Evolutionary conservation across 2,329 filamentous ascomycete genomes (phyloP).

Genomic region (Monosporascus sp.): DNA sequence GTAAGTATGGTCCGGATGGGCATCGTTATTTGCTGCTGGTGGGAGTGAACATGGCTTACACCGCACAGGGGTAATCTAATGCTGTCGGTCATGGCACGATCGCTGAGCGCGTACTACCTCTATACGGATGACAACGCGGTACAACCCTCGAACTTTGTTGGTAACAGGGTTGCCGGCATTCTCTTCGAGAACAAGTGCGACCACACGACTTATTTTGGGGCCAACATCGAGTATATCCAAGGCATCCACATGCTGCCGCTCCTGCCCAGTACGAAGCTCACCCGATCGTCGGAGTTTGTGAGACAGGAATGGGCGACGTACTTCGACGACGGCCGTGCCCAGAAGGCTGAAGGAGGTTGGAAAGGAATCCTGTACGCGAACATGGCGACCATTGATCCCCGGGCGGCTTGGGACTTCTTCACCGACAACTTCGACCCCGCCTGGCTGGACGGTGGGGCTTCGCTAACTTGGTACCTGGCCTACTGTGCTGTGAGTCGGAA

Average conservation of each 20-base stretch:
- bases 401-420: slow-evolving; percentile 71
- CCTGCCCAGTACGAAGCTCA: slow-evolving; percentile 57
- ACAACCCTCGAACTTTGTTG: slow-evolving; percentile 71
- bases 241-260: slow-evolving; percentile 72
- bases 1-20: slow-evolving; percentile 24
- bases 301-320: slow-evolving; percentile 75
- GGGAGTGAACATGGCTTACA: slow-evolving; percentile 9
- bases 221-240: slow-evolving; percentile 64
- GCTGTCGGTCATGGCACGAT: slow-evolving; percentile 70
- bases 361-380: slow-evolving; percentile 80
- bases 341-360: slow-evolving; percentile 71
- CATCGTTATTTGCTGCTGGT: background rate
- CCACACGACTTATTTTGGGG: slow-evolving; percentile 85
- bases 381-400: slow-evolving; percentile 69
- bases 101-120: slow-evolving; percentile 76
- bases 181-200: slow-evolving; percentile 95
- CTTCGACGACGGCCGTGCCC: slow-evolving; percentile 64
- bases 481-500: slow-evolving; percentile 60
- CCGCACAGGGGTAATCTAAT: slow-evolving; percentile 65
- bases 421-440: slow-evolving; percentile 58
- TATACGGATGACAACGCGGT: slow-evolving; percentile 63
- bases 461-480: slow-evolving; percentile 78
- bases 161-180: slow-evolving; percentile 68
- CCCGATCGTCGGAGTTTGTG: slow-evolving; percentile 66
- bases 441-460: slow-evolving; percentile 78